Base-by-base conservation (phyloP, 2,329 filamentous ascomycete genomes). In the Macrophomina pseudophaseolina region DNA sequence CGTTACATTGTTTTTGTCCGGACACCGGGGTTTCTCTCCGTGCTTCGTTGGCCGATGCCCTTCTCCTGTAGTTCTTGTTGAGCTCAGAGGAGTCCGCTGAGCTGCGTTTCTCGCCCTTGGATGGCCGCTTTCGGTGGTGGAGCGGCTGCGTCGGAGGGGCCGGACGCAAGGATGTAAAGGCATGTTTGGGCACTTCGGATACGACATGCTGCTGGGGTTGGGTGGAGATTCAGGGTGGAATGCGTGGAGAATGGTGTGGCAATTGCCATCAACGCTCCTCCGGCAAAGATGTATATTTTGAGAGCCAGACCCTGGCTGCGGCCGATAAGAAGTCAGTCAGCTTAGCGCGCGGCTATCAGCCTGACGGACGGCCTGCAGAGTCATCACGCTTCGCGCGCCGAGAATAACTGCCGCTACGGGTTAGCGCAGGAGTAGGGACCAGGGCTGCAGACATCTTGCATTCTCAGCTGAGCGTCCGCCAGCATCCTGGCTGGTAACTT, bases 121-220 rank as follows among this genome's bases (percentile, higher is more conserved):
- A 54, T 35, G 52, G n/a, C 33, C 32, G 32, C 16, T 35, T 38
- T 40, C 32, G 52, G 33, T 16, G 12, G 52, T 54, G 33, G 52
- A 54, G 32, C 52, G 52, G 52, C 52, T 54, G 12, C 52, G 52
- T 54, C 52, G 52, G 8, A 54, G 52, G 33, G 52, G 52, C 11
- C 52, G 52, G 52, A 54, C 52, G 33, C 52, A 54, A 38, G 52
- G 52, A 16, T 54, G 52, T 12, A 54, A 23, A 33, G 52, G 52
- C 52, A 54, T 54, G 33, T 28, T 18, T 35, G 33, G 52, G 32
- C 52, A 54, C 52, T 54, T 54, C n/a, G 52, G 52, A 38, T 54
- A 54, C 32, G 52, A 38, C 52, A 54, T 54, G 32, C 32, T 38
- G 11, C 33, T 23, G 32, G n/a, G 5, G 32, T 40, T 11, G 32